phyloP scores from a whole-genome alignment of 208 protist species.

The Sergeia podlipaevii region DNA sequence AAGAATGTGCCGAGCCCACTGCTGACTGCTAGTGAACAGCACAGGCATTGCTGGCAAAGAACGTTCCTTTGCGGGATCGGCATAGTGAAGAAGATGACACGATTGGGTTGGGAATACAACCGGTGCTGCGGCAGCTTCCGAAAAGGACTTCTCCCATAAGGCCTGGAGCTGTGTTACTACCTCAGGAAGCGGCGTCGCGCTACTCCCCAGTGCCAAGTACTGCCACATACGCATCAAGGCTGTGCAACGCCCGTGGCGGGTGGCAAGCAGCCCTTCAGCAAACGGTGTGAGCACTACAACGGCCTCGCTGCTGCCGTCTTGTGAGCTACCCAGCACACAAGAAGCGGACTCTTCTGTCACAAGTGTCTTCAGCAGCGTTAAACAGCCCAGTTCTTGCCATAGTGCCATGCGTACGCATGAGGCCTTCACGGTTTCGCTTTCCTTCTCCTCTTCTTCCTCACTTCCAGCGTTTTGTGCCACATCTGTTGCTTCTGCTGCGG shows the following conservation, averaged over 20 bases:
- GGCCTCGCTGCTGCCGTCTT: constrained; percentile 12
- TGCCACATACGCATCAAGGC: constrained; percentile 39
- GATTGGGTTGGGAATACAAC: not conserved
- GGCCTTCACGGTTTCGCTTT: not conserved
- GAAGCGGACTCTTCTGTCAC: constrained; percentile 17
- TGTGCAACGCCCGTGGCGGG: not conserved
- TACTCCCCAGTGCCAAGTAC: constrained; percentile 38
- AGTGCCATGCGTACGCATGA: constrained; percentile 18
- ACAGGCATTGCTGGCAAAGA: constrained; percentile 4
- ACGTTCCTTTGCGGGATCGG: not conserved
- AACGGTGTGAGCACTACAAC: not conserved
- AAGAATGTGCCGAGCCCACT: constrained; percentile 29
- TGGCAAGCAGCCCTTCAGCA: not conserved
- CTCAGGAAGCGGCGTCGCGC: not conserved
- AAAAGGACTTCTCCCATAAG: not conserved
- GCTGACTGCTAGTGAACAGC: constrained; percentile 8
- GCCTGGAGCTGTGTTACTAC: constrained; percentile 11
- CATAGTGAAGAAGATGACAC: no score
- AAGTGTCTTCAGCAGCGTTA: constrained; percentile 59
- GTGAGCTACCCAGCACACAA: not conserved
- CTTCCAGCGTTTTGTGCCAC: not conserved
- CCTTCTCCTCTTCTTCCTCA: constrained; percentile 1
- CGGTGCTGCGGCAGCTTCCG: not conserved
- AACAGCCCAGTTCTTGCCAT: constrained; percentile 50
- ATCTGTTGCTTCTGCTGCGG: not conserved